Conservation (phyloP, 805 yeast species). For the Starmera caribaea region DNA sequence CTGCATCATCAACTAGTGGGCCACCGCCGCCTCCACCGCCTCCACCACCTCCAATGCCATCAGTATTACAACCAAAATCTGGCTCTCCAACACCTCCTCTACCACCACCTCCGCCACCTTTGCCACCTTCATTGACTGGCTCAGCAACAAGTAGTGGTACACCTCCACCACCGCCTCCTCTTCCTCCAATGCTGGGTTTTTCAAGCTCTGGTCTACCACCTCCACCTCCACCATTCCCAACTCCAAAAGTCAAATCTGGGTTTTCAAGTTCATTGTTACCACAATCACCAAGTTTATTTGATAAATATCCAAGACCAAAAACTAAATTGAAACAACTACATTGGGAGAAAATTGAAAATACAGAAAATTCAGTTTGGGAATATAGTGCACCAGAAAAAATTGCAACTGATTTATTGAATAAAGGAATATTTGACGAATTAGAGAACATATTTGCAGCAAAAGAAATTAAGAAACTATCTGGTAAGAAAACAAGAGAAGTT, state of each 20-base stretch:
- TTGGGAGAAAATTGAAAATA: constrained; percentile 65
- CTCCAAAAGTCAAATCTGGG: constrained; percentile 9
- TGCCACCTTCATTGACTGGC: constrained; percentile 24
- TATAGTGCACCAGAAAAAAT: constrained; percentile 32
- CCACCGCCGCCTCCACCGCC: constrained; percentile 14
- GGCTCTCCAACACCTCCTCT: constrained; percentile 18
- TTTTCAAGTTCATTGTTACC: constrained; percentile 17
- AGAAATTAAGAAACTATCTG: constrained; percentile 23
- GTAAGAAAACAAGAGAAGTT: constrained; percentile 32
- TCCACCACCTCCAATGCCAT: constrained; percentile 20
- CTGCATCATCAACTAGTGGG: constrained; percentile 21
- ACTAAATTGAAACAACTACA: constrained; percentile 67
- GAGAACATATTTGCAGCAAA: constrained; percentile 46
- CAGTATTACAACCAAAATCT: constrained; percentile 10
- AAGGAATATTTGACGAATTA: constrained; percentile 58
- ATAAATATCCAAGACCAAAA: constrained; percentile 36
- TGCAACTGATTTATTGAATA: constrained; percentile 39
- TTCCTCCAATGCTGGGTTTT: constrained; percentile 16
- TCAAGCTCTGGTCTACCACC: constrained; percentile 11
- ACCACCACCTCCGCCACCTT: constrained; percentile 22
- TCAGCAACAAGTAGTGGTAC: constrained; percentile 19
- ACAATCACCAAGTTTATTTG: constrained; percentile 19
- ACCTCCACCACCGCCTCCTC: constrained; percentile 27
- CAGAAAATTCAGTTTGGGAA: constrained; percentile 59
- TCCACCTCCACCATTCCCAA: constrained; percentile 21